Conservation (phyloP, 2,329 filamentous ascomycete genomes). For the Xylariomycetidae sp. region DNA sequence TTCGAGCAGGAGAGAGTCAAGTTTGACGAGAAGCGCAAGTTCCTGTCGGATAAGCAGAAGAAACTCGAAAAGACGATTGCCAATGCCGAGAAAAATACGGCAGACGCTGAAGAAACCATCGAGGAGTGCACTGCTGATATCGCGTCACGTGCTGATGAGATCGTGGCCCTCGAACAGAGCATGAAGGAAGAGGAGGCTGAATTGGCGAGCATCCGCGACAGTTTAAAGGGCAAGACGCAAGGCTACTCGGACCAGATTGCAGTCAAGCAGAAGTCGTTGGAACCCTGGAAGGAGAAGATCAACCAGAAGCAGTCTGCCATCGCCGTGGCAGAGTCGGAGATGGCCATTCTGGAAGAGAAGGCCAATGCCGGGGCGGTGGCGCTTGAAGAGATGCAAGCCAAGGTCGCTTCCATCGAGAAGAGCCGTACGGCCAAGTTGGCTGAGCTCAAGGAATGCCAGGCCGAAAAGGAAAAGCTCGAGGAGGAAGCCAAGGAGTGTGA, state of each 20-base stretch:
- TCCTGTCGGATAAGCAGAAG: conserved; percentile 82
- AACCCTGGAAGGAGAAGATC: conserved; percentile 96
- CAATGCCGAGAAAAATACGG: conserved; percentile 66
- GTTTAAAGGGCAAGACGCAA: conserved; percentile 91
- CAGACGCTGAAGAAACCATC: conserved; percentile 71
- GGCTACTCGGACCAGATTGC: conserved; percentile 89
- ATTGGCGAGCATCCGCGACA: conserved; percentile 75
- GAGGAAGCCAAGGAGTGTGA: conserved; percentile 69
- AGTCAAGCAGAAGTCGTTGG: conserved; percentile 83
- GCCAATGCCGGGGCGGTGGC: conserved; percentile 81
- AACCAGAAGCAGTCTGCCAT: conserved; percentile 93
- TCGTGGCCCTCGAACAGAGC: conserved; percentile 66
- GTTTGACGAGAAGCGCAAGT: conserved; percentile 96
- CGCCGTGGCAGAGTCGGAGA: conserved; percentile 88
- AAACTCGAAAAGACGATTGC: conserved; percentile 87
- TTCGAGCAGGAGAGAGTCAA: conserved; percentile 97
- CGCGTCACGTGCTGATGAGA: conserved; percentile 67
- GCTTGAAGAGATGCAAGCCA: conserved; percentile 74
- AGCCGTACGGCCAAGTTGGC: conserved; percentile 62
- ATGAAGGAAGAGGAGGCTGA: conserved; percentile 77
- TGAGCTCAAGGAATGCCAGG: conserved; percentile 71
- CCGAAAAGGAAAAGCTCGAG: conserved; percentile 64
- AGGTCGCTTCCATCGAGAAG: conserved; percentile 68
- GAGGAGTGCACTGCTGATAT: conserved; percentile 75
- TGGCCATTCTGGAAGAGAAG: conserved; percentile 85